A percentile compares a stretch with the other conserved stretches of the same genome.
These are phyloP conservation scores for Exutisphaerella laricina DNA, from an alignment of 2,329 filamentous ascomycete genomes.

Conservation along the genomic window DNA sequence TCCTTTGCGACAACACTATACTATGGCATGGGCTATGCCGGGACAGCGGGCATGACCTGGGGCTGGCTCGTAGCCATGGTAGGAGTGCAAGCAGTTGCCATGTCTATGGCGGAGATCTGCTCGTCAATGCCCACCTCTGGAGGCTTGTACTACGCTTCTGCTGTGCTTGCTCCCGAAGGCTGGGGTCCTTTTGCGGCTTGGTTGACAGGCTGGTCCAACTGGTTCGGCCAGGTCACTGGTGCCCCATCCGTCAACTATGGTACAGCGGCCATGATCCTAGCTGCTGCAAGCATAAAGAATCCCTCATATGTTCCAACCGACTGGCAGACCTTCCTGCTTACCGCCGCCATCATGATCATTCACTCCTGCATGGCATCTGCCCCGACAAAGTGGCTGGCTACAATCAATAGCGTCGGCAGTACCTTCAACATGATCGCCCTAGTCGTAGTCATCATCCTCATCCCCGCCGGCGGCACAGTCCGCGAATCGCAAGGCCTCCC, in stretches of 20 bases:
- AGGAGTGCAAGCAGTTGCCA: conserved; percentile 65
- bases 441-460: conserved; percentile 61
- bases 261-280: conserved; percentile 64
- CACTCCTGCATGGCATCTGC: conserved; percentile 64
- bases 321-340: conserved; percentile 65
- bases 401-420: conserved; percentile 64
- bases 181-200: conserved; percentile 62
- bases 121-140: conserved; percentile 44
- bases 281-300: conserved; percentile 62
- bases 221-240: conserved; percentile 59
- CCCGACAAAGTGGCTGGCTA: conserved; percentile 65
- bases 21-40: conserved; percentile 57
- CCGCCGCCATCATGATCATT: conserved; percentile 60
- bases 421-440: conserved; percentile 66
- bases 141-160: conserved; percentile 67
- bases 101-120: conserved; percentile 62
- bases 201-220: conserved; percentile 67
- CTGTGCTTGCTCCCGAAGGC: conserved; percentile 61
- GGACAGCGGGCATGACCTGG: conserved; percentile 59
- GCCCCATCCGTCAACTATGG: conserved; percentile 63
- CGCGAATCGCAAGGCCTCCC: conserved; percentile 48
- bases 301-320: conserved; percentile 58
- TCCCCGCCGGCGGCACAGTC: conserved; percentile 53
- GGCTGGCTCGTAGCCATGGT: conserved; percentile 69
- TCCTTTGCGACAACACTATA: conserved; percentile 66